Evolutionary conservation across 257 asterid species (phyloP).

Genomic region (Nicotiana tabacum): DNA sequence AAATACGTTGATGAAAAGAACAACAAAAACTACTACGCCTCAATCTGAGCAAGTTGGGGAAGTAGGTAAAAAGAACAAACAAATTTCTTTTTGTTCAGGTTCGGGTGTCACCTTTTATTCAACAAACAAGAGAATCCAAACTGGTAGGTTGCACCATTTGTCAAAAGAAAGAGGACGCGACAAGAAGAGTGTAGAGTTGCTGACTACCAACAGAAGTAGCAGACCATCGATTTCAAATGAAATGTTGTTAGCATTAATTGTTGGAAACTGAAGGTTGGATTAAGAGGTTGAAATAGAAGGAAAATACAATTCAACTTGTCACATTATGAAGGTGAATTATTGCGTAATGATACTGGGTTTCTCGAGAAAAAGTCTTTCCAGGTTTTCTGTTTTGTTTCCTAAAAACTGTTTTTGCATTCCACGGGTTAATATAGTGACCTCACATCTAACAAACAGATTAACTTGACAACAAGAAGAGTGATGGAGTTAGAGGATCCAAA

Average conservation of each 20-base stretch:
- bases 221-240: neutral
- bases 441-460: neutral
- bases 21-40: neutral
- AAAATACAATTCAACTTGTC: neutral
- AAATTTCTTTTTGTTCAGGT: neutral
- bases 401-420: neutral
- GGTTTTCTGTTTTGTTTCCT: neutral
- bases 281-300: neutral
- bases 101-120: neutral
- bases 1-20: neutral
- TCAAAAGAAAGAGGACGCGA: neutral
- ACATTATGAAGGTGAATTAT: neutral
- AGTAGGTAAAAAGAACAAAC: constrained; percentile 1
- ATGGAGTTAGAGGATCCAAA: neutral
- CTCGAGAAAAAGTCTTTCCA: neutral
- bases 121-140: neutral
- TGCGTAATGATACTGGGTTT: neutral
- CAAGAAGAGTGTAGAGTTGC: neutral
- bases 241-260: neutral
- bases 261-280: neutral
- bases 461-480: neutral
- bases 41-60: neutral
- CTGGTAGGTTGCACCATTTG: neutral
- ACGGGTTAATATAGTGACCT: neutral
- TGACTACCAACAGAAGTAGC: constrained; percentile 3